Percentiles rank a stretch among this genome's conserved stretches.
phyloP scores from a whole-genome alignment of 1,139 yeast genomes.

The Diutina siamensis region DNA sequence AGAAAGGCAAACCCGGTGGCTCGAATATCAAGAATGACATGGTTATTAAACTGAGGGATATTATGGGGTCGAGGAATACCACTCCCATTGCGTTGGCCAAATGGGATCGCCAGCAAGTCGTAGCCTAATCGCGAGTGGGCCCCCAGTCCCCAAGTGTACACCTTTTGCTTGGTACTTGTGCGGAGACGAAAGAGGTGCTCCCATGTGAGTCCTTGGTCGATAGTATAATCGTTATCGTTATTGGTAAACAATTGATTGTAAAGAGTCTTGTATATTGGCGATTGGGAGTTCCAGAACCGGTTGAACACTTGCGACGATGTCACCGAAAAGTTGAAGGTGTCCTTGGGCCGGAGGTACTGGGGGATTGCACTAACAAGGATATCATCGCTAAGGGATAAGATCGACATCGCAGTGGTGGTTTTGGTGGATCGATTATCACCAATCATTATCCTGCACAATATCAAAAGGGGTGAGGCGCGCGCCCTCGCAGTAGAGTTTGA shows the following conservation, averaged over 20 bases:
- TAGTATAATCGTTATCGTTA: slow-evolving; percentile 25
- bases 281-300: not conserved
- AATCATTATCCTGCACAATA: too few relatives aligned
- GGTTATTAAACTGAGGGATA: slow-evolving; percentile 20
- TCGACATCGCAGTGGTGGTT: not conserved
- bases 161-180: slow-evolving; percentile 22
- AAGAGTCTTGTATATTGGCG: slow-evolving; percentile 14
- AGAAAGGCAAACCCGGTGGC: slow-evolving; percentile 66
- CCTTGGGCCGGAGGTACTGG: slow-evolving; percentile 28
- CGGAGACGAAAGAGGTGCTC: slow-evolving; percentile 35
- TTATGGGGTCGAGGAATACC: slow-evolving; percentile 34
- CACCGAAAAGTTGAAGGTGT: slow-evolving; percentile 35
- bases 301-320: slow-evolving; percentile 17
- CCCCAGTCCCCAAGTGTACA: slow-evolving; percentile 57
- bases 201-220: slow-evolving; percentile 36
- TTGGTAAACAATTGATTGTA: slow-evolving; percentile 16
- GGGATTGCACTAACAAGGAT: slow-evolving; percentile 30
- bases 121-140: slow-evolving; percentile 50
- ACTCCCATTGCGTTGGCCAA: slow-evolving; percentile 12
- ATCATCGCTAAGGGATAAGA: slow-evolving; percentile 30
- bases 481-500: too few relatives aligned
- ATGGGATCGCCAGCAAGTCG: slow-evolving; percentile 18
- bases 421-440: too few relatives aligned
- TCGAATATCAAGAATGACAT: slow-evolving; percentile 39
- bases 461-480: too few relatives aligned